Conservation (phyloP, 768 basidiomycete species). For the Lepiota brunneoincarnata region DNA sequence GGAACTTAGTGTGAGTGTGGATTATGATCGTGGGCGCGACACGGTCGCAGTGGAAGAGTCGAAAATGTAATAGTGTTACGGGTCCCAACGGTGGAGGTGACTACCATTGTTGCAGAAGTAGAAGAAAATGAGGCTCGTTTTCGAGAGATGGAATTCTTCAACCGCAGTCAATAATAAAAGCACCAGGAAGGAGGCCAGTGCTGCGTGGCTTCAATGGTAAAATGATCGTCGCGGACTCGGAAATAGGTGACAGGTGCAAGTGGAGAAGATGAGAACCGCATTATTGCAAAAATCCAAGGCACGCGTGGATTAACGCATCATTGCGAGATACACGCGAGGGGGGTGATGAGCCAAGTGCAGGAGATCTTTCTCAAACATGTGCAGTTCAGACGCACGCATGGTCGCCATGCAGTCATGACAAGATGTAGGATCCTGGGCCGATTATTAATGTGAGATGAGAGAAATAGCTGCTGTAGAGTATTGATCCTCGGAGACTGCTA, state of each 20-base stretch:
- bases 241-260: constrained; percentile 26
- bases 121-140: not conserved
- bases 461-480: constrained; percentile 11
- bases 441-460: constrained; percentile 18
- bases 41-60: not conserved
- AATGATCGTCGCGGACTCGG: constrained; percentile 32
- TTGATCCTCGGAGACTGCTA: constrained; percentile 29
- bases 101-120: not conserved
- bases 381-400: constrained; percentile 21
- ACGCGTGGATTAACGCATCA: constrained; percentile 9
- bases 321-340: constrained; percentile 25
- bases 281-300: not conserved
- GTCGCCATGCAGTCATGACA: constrained; percentile 27
- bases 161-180: not conserved
- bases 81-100: too few species aligned
- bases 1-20: not conserved
- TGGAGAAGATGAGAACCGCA: constrained; percentile 16
- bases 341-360: constrained; percentile 20
- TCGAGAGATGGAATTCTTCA: not conserved
- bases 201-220: constrained; percentile 9
- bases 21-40: not conserved
- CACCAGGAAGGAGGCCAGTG: not conserved
- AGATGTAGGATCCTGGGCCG: constrained; percentile 15
- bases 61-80: too few species aligned
- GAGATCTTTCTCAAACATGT: constrained; percentile 24